These are phyloP conservation scores for Podaxis rugospora DNA, from an alignment of 768 basidiomycete species.

Conservation along the genomic window DNA sequence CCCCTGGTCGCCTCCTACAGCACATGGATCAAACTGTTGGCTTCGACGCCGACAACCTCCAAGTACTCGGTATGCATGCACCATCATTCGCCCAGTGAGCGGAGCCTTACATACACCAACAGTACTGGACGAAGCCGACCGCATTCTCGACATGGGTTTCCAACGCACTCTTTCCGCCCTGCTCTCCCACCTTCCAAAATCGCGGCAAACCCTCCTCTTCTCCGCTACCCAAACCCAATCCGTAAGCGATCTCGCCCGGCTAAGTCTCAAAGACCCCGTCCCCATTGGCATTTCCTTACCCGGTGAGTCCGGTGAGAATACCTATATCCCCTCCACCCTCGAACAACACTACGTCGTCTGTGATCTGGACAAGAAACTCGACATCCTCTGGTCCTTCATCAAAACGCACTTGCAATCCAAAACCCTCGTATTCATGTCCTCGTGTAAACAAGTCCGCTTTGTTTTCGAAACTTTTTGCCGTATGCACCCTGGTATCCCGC, in stretches of 20 bases:
- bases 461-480: conserved; percentile 93
- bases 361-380: conserved; percentile 82
- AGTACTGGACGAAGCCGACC: conserved; percentile 97
- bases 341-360: conserved; percentile 89
- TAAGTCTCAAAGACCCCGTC: conserved; percentile 81
- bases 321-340: conserved; percentile 69
- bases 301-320: conserved; percentile 32
- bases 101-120: conserved; percentile 6
- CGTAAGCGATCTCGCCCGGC: conserved; percentile 80
- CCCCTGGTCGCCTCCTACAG: conserved; percentile 90
- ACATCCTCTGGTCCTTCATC: conserved; percentile 91
- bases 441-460: conserved; percentile 96
- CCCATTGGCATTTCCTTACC: conserved; percentile 58
- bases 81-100: not conserved
- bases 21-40: conserved; percentile 99
- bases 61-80: conserved; percentile 68
- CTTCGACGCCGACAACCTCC: conserved; percentile 88
- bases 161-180: conserved; percentile 84
- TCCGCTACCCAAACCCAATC: conserved; percentile 96
- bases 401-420: conserved; percentile 91
- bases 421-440: conserved; percentile 89
- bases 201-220: conserved; percentile 93
- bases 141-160: conserved; percentile 97
- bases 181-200: conserved; percentile 85
- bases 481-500: conserved; percentile 89